Evolutionary conservation across 306 rosid genomes (phyloP).

Genomic region (Quercus rubra): DNA sequence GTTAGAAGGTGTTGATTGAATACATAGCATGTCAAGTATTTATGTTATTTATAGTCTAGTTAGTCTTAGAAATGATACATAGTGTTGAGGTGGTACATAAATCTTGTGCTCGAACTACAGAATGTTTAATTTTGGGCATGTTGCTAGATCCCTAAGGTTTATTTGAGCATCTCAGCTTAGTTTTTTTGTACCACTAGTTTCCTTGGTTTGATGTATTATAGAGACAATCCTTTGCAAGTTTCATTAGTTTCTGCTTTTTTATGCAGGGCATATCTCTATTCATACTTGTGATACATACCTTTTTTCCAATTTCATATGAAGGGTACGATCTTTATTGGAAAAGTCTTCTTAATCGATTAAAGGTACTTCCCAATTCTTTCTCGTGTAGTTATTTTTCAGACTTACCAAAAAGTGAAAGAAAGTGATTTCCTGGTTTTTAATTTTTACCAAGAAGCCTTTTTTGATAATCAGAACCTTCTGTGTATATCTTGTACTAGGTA

Average conservation of each 20-base stretch:
- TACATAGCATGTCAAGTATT: not conserved
- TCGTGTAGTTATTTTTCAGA: constrained; percentile 1
- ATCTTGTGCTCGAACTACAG: not conserved
- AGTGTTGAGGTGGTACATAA: not conserved
- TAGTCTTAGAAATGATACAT: not conserved
- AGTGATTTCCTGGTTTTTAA: not conserved
- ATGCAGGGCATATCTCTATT: constrained; percentile 69
- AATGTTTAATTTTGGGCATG: not conserved
- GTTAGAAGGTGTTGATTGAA: not conserved
- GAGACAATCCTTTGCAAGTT: not conserved
- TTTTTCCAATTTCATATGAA: constrained; percentile 76
- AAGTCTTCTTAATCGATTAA: constrained; percentile 49
- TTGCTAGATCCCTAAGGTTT: constrained; percentile 9
- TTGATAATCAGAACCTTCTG: not conserved
- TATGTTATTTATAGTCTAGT: not conserved
- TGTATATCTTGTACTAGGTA: not conserved
- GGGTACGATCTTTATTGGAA: constrained; percentile 70
- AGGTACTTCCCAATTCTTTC: constrained; percentile 50
- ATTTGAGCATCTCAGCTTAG: constrained; percentile 13
- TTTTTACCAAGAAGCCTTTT: not conserved
- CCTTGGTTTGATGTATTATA: constrained; percentile 6
- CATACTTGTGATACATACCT: constrained; percentile 56
- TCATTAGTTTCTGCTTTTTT: constrained; percentile 5
- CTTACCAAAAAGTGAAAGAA: not conserved
- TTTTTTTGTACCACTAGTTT: constrained; percentile 9